Evolutionary conservation across 2,329 filamentous ascomycete species (phyloP).

Genomic region (Botrytis fragariae): DNA sequence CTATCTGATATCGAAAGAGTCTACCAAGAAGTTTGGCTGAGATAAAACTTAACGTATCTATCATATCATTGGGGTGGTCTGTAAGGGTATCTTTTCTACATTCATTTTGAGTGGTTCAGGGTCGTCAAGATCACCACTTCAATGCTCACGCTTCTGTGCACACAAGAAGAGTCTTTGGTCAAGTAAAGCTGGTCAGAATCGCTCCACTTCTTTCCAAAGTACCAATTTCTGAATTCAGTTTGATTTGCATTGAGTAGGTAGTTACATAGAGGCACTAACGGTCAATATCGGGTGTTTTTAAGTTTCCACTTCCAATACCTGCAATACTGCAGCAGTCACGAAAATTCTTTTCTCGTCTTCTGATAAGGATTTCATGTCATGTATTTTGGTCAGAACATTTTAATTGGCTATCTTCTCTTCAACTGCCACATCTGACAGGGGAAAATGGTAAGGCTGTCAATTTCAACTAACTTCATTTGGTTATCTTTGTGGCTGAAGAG

Average conservation of each 20-base stretch:
- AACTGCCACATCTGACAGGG: slow-evolving; percentile 9
- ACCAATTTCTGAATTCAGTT: not conserved
- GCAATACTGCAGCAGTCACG: not conserved
- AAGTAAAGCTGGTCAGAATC: not conserved
- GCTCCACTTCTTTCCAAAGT: not conserved
- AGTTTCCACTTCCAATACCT: not conserved
- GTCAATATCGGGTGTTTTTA: not conserved
- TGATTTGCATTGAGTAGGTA: not conserved
- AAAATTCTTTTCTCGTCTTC: slow-evolving; percentile 9
- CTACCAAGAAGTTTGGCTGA: not conserved
- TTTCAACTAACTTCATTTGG: slow-evolving; percentile 23
- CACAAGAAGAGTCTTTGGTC: not conserved
- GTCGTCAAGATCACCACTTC: not conserved
- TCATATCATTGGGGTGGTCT: not conserved
- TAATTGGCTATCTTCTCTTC: not conserved
- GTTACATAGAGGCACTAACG: not conserved
- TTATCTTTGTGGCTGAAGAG: slow-evolving; percentile 22
- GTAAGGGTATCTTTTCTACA: not conserved
- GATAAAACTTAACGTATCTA: not conserved
- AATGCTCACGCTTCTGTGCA: not conserved
- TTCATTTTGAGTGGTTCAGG: not conserved
- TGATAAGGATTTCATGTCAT: slow-evolving; percentile 13
- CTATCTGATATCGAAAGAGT: not conserved
- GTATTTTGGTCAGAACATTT: slow-evolving; percentile 7
- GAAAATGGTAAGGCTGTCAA: slow-evolving; percentile 10